Base-by-base conservation (phyloP, 805 yeast genomes). In the Wickerhamiella spandovensis region DNA sequence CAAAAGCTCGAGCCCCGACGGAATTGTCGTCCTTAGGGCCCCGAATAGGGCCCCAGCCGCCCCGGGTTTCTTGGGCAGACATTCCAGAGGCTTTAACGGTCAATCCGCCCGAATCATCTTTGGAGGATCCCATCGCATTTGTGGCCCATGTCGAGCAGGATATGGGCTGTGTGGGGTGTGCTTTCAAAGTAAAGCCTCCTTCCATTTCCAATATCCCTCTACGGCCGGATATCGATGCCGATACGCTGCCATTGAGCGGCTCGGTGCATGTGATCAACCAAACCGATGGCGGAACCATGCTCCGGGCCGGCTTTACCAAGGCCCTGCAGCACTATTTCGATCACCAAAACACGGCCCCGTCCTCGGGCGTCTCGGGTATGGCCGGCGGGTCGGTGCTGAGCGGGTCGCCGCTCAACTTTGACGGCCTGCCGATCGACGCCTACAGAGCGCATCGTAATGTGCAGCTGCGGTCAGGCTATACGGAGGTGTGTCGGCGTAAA, bases 381-480 rank as follows among this genome's bases (percentile, higher is more conserved):
- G 15, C 32, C 32, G 12, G 12, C 7, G 32, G 12, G 3, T 28
- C 32, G 32, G 32, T 28, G 15, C 32, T 28, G 15, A 15, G 15
- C 32, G 15, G 12, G 15, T 28, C 12, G 32, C 39, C 39, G 10
- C 10, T 15, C 20, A 9, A 35, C 20, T 35, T n/a, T 12, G 43
- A 18, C 7, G 43, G 43, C 43, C 8, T 3, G 4, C 25, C 23
- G 7, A 39, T 39, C 24, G 87, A 83, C 64, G 65, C 84, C 22
- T 82, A 72, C 62, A 69, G 76, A 43, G 64, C 84, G 32, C 72
- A 76, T 54, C 67, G 73, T 39, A 71, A 77, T 13, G 90, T 84
- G 2, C 66, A 72, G 21, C 60, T 76, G 18, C 68, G 82, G 54
- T 90, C 90, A 20, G 92, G 90, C 0, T 81, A 72, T 61, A 68